A percentile compares a stretch with the other conserved stretches of the same genome.
These are phyloP conservation scores for Helenozyma rhizophorensis DNA, from an alignment of 805 yeast genomes.

Conservation along the genomic window DNA sequence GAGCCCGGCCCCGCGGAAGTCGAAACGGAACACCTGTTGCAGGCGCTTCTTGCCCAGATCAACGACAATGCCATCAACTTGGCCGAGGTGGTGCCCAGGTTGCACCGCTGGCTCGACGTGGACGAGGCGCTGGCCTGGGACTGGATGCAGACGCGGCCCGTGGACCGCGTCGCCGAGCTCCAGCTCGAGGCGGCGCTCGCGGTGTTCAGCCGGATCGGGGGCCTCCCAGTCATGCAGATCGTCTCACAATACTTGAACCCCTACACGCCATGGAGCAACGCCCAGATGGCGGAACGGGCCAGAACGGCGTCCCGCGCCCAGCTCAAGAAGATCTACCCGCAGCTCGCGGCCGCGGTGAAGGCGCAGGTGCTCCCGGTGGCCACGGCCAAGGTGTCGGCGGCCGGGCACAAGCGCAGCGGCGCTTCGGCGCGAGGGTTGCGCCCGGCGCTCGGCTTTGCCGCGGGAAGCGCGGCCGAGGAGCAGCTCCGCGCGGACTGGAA, in stretches of 20 bases:
- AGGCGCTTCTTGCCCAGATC: background rate
- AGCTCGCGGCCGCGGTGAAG: background rate
- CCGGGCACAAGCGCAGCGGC: background rate
- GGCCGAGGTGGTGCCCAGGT: too few relatives aligned
- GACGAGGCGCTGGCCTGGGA: too few relatives aligned
- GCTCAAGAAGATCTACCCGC: background rate
- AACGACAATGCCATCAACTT: background rate
- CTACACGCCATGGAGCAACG: constrained; percentile 26
- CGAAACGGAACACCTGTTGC: too few relatives aligned
- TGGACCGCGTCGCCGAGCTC: background rate
- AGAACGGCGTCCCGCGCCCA: background rate
- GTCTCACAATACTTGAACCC: constrained; percentile 24
- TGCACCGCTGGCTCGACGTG: too few relatives aligned
- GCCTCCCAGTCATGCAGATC: constrained; percentile 1
- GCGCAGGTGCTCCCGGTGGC: constrained; percentile 4
- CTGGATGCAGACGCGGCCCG: constrained; percentile 3
- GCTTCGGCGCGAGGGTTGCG: constrained; percentile 7
- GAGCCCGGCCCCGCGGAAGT: too few relatives aligned
- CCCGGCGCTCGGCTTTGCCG: constrained; percentile 15
- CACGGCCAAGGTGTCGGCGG: constrained; percentile 2
- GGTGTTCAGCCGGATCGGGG: constrained; percentile 2
- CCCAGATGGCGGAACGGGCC: constrained; percentile 3
- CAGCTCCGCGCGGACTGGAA: constrained; percentile 26
- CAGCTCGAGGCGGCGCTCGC: constrained; percentile 7
- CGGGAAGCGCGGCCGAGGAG: constrained; percentile 15